phyloP scores from a whole-genome alignment of 371 early-diverging fungal genomes.

The Dichotomocladium elegans region DNA sequence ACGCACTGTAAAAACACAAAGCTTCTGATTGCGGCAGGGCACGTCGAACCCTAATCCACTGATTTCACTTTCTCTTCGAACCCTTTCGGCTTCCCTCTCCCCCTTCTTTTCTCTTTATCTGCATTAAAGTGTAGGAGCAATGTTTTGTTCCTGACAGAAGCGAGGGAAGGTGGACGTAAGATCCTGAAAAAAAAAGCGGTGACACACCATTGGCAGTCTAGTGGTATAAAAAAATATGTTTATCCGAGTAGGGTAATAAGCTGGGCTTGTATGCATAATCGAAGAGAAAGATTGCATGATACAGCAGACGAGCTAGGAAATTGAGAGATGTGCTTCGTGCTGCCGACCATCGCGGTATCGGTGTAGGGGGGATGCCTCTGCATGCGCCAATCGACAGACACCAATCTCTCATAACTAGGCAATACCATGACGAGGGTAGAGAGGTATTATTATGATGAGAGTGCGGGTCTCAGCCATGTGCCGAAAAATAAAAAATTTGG shows the following conservation, averaged over 20 bases:
- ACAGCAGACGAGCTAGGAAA: constrained; percentile 1
- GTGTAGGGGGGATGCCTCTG: neutral
- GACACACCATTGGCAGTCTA: neutral
- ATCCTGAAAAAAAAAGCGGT: neutral
- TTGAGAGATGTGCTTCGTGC: no score
- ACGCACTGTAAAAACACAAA: no score
- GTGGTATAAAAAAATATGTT: neutral
- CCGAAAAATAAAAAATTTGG: neutral
- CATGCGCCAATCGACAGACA: neutral
- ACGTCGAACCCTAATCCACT: no score
- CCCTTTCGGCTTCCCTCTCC: no score
- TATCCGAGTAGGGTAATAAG: neutral
- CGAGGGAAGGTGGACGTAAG: neutral
- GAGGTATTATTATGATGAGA: neutral
- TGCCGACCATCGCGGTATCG: no score
- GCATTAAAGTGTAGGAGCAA: neutral
- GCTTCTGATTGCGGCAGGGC: no score
- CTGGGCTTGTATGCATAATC: constrained; percentile 1
- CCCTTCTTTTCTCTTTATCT: no score
- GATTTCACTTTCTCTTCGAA: no score
- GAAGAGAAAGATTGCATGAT: constrained; percentile 3
- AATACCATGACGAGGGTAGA: no score
- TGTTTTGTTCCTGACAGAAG: neutral
- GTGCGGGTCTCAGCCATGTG: neutral
- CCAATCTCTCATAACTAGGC: no score